Base-by-base conservation (phyloP, 2,329 filamentous ascomycete species). In the Aureobasidium sp. region DNA sequence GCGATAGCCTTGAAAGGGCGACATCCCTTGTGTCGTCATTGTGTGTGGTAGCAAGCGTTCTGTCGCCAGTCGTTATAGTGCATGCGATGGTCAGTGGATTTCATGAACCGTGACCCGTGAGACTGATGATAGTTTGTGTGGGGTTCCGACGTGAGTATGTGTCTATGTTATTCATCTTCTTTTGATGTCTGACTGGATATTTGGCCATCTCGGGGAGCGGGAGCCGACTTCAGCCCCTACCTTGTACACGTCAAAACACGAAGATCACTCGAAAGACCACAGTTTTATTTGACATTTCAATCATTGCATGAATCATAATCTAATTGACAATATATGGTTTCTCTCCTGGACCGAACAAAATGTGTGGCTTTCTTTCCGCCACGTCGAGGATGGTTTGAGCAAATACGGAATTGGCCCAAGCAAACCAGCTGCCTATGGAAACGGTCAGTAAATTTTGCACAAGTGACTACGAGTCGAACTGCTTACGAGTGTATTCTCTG, bases 371-470 rank as follows among this genome's bases (percentile, higher is more conserved):
- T 72, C 93, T 80, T 75, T 88, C 87, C 1, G 92, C 94, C 58
- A 99, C 73, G 77, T 97, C 91, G 57, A 99, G 77, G 49, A 99
- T 90, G 0, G 92, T 96, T 74, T 91, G 87, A 15, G 93, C 91
- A 76, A 96, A 97, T 12, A 99, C 91, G 0, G 91, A 94, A 68
- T 99, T 99, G 12, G 94, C 94, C 94, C 92, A 97, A 2, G 93
- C 91, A 73, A 97, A 97, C 93, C 93, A 97, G 70, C 88, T 91
- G 66, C 85, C 82, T 84, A 63, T 45, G 25, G n/a, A 45, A n/a
- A 22, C 20, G 20, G 25, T 65, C 49, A 64, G 65, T 47, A 41
- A 29, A 15, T 9, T 11, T 55, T 60, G 20, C 22, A 31, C 25
- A 29, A 25, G 27, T 31, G 55, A n/a, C 20, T 17, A 22, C 14